phyloP scores from a whole-genome alignment of 805 yeast genomes.

The Yamadazyma insecticola region DNA sequence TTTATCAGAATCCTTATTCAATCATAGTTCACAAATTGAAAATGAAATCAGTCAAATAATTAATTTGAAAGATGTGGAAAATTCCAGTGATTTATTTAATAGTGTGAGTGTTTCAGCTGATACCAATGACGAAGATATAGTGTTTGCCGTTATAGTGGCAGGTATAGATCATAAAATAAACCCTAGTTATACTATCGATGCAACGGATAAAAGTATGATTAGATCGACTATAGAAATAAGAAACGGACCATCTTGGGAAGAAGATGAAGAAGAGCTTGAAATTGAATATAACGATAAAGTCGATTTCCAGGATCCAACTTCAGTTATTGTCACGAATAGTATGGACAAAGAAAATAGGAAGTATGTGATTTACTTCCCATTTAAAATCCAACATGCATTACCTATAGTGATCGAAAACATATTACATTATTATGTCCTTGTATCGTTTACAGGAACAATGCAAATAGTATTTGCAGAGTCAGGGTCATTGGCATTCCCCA shows the following conservation, averaged over 20 bases:
- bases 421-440: constrained; percentile 44
- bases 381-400: constrained; percentile 44
- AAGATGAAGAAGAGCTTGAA: constrained; percentile 29
- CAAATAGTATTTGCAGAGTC: constrained; percentile 38
- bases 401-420: constrained; percentile 29
- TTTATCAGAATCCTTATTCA: constrained; percentile 32
- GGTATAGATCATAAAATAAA: constrained; percentile 22
- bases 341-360: constrained; percentile 25
- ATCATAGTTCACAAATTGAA: constrained; percentile 25
- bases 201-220: too few relatives aligned
- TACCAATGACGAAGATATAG: constrained; percentile 31
- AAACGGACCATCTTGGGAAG: constrained; percentile 39
- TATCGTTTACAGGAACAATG: constrained; percentile 57
- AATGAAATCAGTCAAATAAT: constrained; percentile 26
- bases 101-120: constrained; percentile 16
- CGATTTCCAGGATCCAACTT: constrained; percentile 44
- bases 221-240: constrained; percentile 36
- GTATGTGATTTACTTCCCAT: constrained; percentile 41
- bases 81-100: constrained; percentile 10
- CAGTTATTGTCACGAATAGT: constrained; percentile 41
- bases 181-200: constrained; percentile 2
- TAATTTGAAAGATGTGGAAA: constrained; percentile 11
- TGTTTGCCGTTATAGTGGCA: constrained; percentile 33
- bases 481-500: constrained; percentile 45
- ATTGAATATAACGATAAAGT: constrained; percentile 29